A percentile compares a stretch with the other conserved stretches of the same genome.
These are phyloP conservation scores for Marchantia polymorpha DNA, from an alignment of 225 moss, liverwort and hornwort species.

Conservation along the genomic window DNA sequence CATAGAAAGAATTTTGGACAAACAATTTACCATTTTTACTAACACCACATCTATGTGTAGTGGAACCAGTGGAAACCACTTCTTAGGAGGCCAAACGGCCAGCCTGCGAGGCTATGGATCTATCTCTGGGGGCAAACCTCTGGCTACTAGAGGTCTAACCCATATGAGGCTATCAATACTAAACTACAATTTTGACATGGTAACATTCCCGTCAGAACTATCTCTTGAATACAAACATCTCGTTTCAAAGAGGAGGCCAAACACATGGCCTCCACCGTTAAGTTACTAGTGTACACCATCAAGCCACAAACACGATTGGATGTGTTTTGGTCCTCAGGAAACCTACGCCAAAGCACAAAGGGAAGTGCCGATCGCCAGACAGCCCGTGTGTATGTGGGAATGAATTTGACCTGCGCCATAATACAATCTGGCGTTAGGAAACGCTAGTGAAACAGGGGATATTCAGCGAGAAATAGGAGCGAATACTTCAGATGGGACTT, in stretches of 20 bases:
- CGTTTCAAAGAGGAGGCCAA: conserved; percentile 13
- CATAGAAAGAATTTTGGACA: conserved; percentile 11
- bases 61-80: conserved; percentile 21
- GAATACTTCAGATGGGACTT: too few relatives aligned
- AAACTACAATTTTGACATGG: conserved; percentile 17
- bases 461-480: neutral
- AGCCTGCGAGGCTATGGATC: conserved; percentile 14
- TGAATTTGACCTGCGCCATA: conserved; percentile 12
- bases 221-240: conserved; percentile 21
- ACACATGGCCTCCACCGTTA: conserved; percentile 13
- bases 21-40: conserved; percentile 4
- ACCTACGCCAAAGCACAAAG: conserved; percentile 6
- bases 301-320: neutral
- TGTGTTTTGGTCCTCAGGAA: neutral
- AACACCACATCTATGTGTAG: neutral
- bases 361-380: neutral
- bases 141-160: conserved; percentile 9
- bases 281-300: conserved; percentile 20
- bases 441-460: neutral
- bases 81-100: conserved; percentile 18
- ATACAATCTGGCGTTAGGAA: conserved; percentile 7
- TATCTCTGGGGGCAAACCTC: conserved; percentile 22
- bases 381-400: conserved; percentile 2
- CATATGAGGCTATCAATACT: conserved; percentile 12
- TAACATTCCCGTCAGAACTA: conserved; percentile 18